Base-by-base conservation (phyloP, 768 basidiomycete species). In the Hygrocybe coccinea region DNA sequence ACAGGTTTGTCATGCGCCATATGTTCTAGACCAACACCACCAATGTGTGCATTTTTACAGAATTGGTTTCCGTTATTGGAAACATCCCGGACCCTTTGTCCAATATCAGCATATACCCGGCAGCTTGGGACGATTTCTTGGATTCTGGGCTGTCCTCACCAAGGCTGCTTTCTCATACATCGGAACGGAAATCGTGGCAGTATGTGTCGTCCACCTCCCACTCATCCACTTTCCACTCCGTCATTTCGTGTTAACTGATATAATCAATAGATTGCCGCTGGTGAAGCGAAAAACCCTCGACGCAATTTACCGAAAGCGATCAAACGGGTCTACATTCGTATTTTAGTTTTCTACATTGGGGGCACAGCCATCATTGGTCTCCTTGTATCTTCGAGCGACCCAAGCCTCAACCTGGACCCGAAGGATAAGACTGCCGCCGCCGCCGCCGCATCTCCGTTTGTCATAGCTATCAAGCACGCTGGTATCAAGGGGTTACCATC, bases 111-210 rank as follows among this genome's bases (percentile, higher is more conserved):
- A 68, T 3, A 89, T 91, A 19, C 5, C 63, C 3, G 95, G 95
- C 3, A 57, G 79, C 2, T 81, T 80, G 61, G 94, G 93, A 8
- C 82, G 76, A 22, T 97, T 97, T 79, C 65, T 82, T 33, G 80
- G 76, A 4, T 81, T 73, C 68, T 79, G 75, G 76, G 75, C 75
- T 12, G 76, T 78, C 14, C 67, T 95, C 71, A 84, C 85, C 6
- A 87, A 94, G 60, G 95, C 95, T 3, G 92, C 91, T 12, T 97
- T 95, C 76, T 92, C 91, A 10, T 95, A 74, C 59, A 92, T 94
- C 57, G 95, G 94, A 14, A 94, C 92, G 5, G 95, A 97, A 69
- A 93, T 95, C 65, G 92, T 95, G 39, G 91, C 90, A 25, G 86
- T 89, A 74, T 62, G 81, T 74, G 5, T 43, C 15, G 11, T 44